Conservation (phyloP, 164 flowering plant species). For the Santalum album region DNA sequence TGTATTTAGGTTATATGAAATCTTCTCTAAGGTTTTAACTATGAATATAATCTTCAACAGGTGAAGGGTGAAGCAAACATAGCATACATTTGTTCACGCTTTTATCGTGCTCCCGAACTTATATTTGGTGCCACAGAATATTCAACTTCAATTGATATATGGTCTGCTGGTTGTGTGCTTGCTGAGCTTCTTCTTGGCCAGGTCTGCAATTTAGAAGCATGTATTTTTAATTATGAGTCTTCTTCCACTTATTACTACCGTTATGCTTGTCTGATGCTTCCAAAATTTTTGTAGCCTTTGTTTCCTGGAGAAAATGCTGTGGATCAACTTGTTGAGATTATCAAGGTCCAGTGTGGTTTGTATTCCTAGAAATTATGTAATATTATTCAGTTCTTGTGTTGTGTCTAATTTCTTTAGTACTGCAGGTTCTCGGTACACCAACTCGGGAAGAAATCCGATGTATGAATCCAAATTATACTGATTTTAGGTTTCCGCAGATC, state of each 20-base stretch:
- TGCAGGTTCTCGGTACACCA: slow-evolving; percentile 5
- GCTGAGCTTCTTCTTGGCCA: slow-evolving; percentile 6
- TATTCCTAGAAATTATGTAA: too few species aligned
- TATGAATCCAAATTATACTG: slow-evolving; percentile 2
- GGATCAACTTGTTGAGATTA: slow-evolving; percentile 2
- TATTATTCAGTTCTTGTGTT: not conserved
- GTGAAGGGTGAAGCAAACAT: not conserved
- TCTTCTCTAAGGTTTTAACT: not conserved
- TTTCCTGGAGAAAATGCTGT: slow-evolving; percentile 2
- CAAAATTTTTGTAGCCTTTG: not conserved
- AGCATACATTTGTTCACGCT: slow-evolving; percentile 3
- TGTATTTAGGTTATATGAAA: too few species aligned
- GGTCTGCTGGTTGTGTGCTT: slow-evolving; percentile 5
- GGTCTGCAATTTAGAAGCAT: not conserved
- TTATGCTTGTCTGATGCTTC: too few species aligned
- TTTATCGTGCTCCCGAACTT: slow-evolving; percentile 2
- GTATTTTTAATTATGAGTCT: too few species aligned
- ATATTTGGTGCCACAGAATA: slow-evolving; percentile 3
- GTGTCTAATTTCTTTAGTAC: not conserved
- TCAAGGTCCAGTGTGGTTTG: slow-evolving; percentile 1
- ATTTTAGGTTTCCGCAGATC: slow-evolving; percentile 5
- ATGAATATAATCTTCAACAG: not conserved
- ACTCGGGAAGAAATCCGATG: slow-evolving; percentile 3
- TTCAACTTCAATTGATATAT: slow-evolving; percentile 1
- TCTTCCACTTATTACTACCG: too few species aligned